Base-by-base conservation (phyloP, 2,329 filamentous ascomycete genomes). In the Nakataea oryzae region DNA sequence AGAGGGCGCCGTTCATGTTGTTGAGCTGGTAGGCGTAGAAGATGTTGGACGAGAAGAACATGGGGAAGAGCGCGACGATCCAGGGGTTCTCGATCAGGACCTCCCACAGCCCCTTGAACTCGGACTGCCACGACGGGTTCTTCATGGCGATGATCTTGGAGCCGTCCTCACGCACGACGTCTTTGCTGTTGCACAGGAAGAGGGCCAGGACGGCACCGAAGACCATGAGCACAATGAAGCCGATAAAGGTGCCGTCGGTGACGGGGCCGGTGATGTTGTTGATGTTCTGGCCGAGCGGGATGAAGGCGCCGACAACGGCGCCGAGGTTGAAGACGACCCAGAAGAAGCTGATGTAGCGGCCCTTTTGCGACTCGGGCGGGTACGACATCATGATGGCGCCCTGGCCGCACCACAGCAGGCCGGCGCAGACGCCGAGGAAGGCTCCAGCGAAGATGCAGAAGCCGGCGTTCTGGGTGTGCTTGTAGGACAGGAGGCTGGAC, bases 271-370 rank as follows among this genome's bases (percentile, higher is more conserved):
- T 47, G 6, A 63, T 66, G 32, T 64, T 61, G 63, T 68, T 59
- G 61, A 68, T 65, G 75, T 90, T 90, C 73, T 90, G 81, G 65
- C 82, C 88, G 5, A 91, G 82, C n/a, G 88, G 87, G 64, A 91
- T 89, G 69, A 87, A 75, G 70, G 87, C 86, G 65, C 93, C 93
- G 73, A 97, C 91, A 64, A 96, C 92, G 69, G 87, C 92, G 68
- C 93, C 93, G 63, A 93, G 75, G 75, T 96, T 96, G 81, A 96
- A 97, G 70, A 97, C 96, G 73, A 92, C 86, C 93, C 93, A 96
- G 77, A 96, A 96, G 78, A 86, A 87, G 64, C 89, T 89, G 73
- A 96, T 96, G 74, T 92, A 96, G 64, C 87, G 86, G 57, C 93
- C 93, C 80, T 96, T 96, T 66, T 85, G 84, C 41, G 84, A 74